These are phyloP conservation scores for Geopyxis carbonaria DNA, from an alignment of 495 filamentous ascomycete species.

Conservation along the genomic window DNA sequence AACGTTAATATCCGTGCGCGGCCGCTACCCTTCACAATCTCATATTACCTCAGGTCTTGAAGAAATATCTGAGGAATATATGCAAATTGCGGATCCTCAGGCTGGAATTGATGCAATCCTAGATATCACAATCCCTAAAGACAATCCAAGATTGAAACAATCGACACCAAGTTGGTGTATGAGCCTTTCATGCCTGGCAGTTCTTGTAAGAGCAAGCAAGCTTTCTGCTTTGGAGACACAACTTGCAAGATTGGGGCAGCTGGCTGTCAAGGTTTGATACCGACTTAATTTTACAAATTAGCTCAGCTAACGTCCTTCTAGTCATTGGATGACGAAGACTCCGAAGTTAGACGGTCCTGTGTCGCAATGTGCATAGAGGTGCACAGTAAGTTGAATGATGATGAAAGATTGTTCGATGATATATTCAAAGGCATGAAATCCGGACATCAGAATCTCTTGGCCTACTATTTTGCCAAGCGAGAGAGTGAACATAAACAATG, in stretches of 20 bases:
- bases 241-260: slow-evolving; percentile 13
- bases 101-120: slow-evolving; percentile 37
- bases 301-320: slow-evolving; percentile 36
- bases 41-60: slow-evolving; percentile 44
- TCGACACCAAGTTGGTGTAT: slow-evolving; percentile 27
- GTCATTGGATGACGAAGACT: slow-evolving; percentile 50
- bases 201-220: slow-evolving; percentile 17
- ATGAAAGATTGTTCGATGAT: slow-evolving; percentile 41
- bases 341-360: slow-evolving; percentile 62
- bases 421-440: slow-evolving; percentile 44
- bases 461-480: slow-evolving; percentile 63
- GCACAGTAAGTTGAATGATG: slow-evolving; percentile 48
- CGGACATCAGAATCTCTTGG: slow-evolving; percentile 55
- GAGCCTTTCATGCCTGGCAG: slow-evolving; percentile 18
- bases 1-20: slow-evolving; percentile 22
- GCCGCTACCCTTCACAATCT: slow-evolving; percentile 27
- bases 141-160: slow-evolving; percentile 21
- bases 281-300: slow-evolving; percentile 28
- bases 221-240: slow-evolving; percentile 15
- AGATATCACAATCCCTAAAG: slow-evolving; percentile 29
- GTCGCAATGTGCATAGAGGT: slow-evolving; percentile 61
- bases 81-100: slow-evolving; percentile 30
- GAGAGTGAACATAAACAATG: too few species aligned
- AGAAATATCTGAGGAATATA: slow-evolving; percentile 38
- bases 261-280: slow-evolving; percentile 29